phyloP scores from a whole-genome alignment of 1,284 basidiomycete genomes.

The Gomphus sp. region DNA sequence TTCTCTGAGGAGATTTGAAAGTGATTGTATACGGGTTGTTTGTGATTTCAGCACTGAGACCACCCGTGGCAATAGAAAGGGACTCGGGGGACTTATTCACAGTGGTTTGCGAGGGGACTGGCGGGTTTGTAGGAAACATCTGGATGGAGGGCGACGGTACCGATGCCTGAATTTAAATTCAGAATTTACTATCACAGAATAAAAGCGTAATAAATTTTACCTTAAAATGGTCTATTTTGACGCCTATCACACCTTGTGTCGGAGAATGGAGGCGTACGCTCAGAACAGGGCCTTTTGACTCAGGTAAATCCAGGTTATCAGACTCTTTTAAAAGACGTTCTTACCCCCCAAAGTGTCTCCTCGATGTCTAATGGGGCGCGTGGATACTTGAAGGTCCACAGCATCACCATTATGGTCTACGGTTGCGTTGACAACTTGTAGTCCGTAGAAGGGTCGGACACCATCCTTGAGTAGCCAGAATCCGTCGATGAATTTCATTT shows the following conservation, averaged over 20 bases:
- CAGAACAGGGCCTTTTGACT: slow-evolving; percentile 36
- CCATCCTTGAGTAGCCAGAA: slow-evolving; percentile 61
- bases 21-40: slow-evolving; percentile 53
- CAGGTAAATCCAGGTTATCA: not conserved
- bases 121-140: slow-evolving; percentile 52
- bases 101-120: slow-evolving; percentile 31
- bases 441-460: slow-evolving; percentile 49
- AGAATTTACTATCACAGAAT: not conserved
- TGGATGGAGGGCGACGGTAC: slow-evolving; percentile 42
- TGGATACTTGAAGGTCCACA: slow-evolving; percentile 53
- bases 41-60: slow-evolving; percentile 42
- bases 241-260: slow-evolving; percentile 56
- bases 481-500: slow-evolving; percentile 39
- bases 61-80: slow-evolving; percentile 33
- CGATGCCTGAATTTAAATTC: slow-evolving; percentile 9
- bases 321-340: slow-evolving; percentile 17
- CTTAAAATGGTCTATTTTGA: slow-evolving; percentile 55
- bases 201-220: slow-evolving; percentile 10
- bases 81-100: slow-evolving; percentile 28
- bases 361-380: slow-evolving; percentile 54
- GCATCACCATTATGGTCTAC: slow-evolving; percentile 35
- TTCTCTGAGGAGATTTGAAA: slow-evolving; percentile 42
- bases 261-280: slow-evolving; percentile 55
- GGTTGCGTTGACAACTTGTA: slow-evolving; percentile 41
- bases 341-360: slow-evolving; percentile 61